phyloP scores from a whole-genome alignment of 495 filamentous ascomycete species.

The Aspergillus ostianus region DNA sequence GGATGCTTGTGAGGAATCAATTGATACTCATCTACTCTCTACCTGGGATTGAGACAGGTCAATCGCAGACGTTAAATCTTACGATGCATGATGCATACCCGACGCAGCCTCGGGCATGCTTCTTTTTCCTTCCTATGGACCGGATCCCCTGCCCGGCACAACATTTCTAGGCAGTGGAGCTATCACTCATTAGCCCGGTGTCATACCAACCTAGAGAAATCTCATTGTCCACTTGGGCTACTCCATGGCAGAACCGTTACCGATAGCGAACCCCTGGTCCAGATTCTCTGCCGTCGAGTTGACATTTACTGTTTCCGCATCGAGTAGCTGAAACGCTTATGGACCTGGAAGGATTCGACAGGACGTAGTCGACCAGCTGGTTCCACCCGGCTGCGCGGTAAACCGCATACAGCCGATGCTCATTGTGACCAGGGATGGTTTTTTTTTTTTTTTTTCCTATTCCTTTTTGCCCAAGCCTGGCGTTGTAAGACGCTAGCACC shows the following conservation, averaged over 20 bases:
- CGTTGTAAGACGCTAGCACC: neutral
- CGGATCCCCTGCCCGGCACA: neutral
- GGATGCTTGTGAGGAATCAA: neutral
- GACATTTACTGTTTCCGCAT: neutral
- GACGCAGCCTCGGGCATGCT: neutral
- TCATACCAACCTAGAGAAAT: neutral
- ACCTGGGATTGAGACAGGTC: neutral
- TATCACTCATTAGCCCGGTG: neutral
- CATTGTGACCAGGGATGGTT: too few species aligned
- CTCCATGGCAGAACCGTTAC: neutral
- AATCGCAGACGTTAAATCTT: neutral
- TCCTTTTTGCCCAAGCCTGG: neutral
- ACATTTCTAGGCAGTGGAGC: neutral
- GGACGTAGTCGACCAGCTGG: neutral
- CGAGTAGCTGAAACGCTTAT: neutral
- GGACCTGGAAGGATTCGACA: neutral
- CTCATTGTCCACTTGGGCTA: neutral
- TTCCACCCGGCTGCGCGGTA: neutral
- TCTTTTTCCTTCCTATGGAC: neutral
- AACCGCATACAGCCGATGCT: neutral
- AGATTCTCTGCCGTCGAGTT: neutral
- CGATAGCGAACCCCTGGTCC: neutral
- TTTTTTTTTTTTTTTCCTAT: too few species aligned
- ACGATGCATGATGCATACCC: neutral
- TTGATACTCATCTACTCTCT: neutral